These are phyloP conservation scores for Colletotrichum echinochloae DNA, from an alignment of 2,329 filamentous ascomycete species.

Conservation along the genomic window DNA sequence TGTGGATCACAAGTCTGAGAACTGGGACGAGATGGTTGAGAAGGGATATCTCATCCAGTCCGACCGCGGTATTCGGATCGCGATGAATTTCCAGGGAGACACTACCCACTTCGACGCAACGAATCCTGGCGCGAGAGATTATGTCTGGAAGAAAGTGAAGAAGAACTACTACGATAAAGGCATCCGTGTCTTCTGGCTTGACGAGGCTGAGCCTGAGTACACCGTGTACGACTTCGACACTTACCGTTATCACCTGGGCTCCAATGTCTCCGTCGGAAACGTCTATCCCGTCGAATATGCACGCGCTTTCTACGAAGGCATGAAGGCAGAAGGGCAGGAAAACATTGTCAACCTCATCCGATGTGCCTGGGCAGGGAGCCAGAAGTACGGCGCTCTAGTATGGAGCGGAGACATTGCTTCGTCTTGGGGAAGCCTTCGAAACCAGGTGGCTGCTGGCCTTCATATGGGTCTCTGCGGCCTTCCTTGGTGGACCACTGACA, in stretches of 20 bases:
- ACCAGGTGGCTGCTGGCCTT: conserved; percentile 72
- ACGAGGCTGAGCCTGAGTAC: conserved; percentile 77
- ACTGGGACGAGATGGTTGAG: conserved; percentile 48
- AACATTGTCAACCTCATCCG: conserved; percentile 68
- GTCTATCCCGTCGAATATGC: conserved; percentile 71
- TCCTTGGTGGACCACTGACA: conserved; percentile 78
- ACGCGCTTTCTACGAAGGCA: conserved; percentile 70
- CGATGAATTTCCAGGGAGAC: conserved; percentile 70
- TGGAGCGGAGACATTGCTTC: conserved; percentile 77
- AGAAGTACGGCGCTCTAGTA: conserved; percentile 73
- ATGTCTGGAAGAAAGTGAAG: conserved; percentile 70
- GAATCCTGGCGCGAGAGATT: conserved; percentile 68
- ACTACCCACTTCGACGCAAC: conserved; percentile 74
- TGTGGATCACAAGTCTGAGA: conserved; percentile 47
- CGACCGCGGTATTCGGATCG: conserved; percentile 69
- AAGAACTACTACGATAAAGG: conserved; percentile 72
- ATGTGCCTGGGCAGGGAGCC: conserved; percentile 65
- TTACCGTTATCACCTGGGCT: conserved; percentile 67
- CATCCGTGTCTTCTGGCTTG: conserved; percentile 75
- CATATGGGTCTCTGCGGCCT: conserved; percentile 75
- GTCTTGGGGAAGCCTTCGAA: conserved; percentile 69
- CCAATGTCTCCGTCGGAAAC: conserved; percentile 63
- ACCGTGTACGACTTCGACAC: conserved; percentile 74
- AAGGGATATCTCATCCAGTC: conserved; percentile 69
- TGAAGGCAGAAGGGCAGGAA: conserved; percentile 62